Evolutionary conservation across 768 basidiomycete species (phyloP), one percentile per base, ranked within the genome.

Genomic region (Cystobasidium onofrii): DNA sequence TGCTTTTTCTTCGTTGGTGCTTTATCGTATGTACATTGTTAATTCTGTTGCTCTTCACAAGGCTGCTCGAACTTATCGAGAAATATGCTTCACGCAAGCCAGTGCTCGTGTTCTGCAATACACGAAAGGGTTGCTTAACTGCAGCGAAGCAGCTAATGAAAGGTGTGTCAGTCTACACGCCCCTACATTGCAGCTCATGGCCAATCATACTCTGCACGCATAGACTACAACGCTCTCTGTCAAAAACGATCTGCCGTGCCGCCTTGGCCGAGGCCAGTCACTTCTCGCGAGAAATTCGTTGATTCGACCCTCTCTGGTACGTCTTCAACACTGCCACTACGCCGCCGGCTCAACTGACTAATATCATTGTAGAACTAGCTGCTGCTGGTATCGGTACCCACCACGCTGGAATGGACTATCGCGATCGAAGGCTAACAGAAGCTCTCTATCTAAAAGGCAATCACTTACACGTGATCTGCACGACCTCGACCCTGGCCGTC

Each of bases 101-200:
- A 0, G 89, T 91, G 20, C 82, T 99, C 62, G 82, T 98, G 9
- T 99, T 99, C 79, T 89, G 88, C 75, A 84, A 91, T 20, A 97
- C 95, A 1, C 85, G 95, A 76, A 93, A 90, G 76, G 75, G 73
- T 64, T 62, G 74, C 41, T 10, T 43, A 1, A 65, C 76, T 27
- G 88, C 92, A 0, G 95, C 92, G 1, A 88, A 90, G 71, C 86
- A 87, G 23, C 79, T 98, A n/a, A n/a, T 36, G 55, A 71, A 55
- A 39, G 69, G 69, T 71, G 34, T 12, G 82, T 85, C 76, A 88
- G 88, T 77, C 87, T 89, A 33, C 94, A 88, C 78, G 82, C 84
- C 66, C 85, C 36, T n/a, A 18, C 66, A 44, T 1, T 18, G 36
- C 6, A n/a, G 12, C 3, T 41, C 43, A 20, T n/a, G 27, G 7